These are phyloP conservation scores for Penicillium coffeae DNA, from an alignment of 495 filamentous ascomycete genomes.

Conservation along the genomic window DNA sequence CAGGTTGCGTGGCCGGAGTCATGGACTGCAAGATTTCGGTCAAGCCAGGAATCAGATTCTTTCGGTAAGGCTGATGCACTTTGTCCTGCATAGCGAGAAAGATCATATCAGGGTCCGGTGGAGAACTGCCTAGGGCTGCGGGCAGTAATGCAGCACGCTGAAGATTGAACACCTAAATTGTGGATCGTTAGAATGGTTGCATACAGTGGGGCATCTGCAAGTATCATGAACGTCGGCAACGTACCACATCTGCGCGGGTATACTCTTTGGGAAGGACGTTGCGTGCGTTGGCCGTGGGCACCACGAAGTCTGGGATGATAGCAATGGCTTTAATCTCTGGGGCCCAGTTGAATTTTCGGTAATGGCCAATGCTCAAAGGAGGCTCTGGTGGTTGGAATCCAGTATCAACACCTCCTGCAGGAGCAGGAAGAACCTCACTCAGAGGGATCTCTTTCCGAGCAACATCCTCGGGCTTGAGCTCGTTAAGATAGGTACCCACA, in stretches of 20 bases:
- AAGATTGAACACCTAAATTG: constrained; percentile 76
- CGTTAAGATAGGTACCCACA: constrained; percentile 90
- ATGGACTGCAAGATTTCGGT: constrained; percentile 85
- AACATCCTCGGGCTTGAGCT: constrained; percentile 78
- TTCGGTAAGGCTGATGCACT: constrained; percentile 91
- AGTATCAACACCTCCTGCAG: constrained; percentile 83
- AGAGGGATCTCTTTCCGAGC: constrained; percentile 89
- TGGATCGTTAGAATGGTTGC: neutral
- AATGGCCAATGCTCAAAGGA: constrained; percentile 87
- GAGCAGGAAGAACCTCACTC: constrained; percentile 83
- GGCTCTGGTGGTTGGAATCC: constrained; percentile 79
- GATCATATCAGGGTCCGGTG: constrained; percentile 89
- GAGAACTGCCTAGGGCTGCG: constrained; percentile 76
- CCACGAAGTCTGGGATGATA: constrained; percentile 92
- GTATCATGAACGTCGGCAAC: constrained; percentile 15
- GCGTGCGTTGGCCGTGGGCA: constrained; percentile 82
- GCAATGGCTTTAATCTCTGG: constrained; percentile 91
- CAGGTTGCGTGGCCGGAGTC: constrained; percentile 77
- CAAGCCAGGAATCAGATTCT: constrained; percentile 82
- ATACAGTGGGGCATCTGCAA: neutral
- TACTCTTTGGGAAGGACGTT: constrained; percentile 76
- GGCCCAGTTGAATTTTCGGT: constrained; percentile 87
- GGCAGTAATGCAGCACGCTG: constrained; percentile 87
- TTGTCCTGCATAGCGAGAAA: constrained; percentile 97
- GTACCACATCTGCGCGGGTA: constrained; percentile 70